Conservation (phyloP, 495 filamentous ascomycete species). For the Durotheca rogersii region DNA sequence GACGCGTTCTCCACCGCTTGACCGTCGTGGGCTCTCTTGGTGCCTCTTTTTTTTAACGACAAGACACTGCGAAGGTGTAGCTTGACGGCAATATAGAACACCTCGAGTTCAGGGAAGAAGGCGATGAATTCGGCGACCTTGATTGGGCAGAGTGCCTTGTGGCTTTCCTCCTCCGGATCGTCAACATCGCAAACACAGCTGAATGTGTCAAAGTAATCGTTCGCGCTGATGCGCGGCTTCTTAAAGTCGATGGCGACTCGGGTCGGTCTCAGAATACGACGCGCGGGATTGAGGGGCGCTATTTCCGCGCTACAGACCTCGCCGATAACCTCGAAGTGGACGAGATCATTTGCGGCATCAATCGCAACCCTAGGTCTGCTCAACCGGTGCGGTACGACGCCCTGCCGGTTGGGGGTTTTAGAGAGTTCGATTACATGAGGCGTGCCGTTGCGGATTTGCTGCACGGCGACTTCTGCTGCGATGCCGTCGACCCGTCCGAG, state of each 20-base stretch:
- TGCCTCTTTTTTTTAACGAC: too few species aligned
- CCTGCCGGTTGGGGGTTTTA: neutral
- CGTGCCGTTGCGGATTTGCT: too few species aligned
- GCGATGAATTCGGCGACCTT: conserved; percentile 16
- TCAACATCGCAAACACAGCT: too few species aligned
- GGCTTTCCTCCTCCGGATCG: too few species aligned
- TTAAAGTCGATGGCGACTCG: conserved; percentile 2
- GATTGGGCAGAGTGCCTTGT: conserved; percentile 12
- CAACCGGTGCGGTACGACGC: neutral
- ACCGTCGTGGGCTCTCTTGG: too few species aligned
- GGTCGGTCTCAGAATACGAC: neutral
- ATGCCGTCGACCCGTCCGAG: neutral
- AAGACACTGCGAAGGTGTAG: too few species aligned
- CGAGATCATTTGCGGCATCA: neutral
- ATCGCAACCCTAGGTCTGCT: neutral
- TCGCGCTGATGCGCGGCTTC: neutral
- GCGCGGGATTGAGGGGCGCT: too few species aligned
- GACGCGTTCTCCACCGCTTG: too few species aligned
- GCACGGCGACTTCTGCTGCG: neutral
- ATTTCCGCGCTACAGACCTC: neutral
- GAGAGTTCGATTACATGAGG: too few species aligned
- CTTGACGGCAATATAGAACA: conserved; percentile 28
- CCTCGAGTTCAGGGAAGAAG: conserved; percentile 24
- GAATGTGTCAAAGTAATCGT: too few species aligned
- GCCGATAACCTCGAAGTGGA: neutral